phyloP scores from a whole-genome alignment of 768 basidiomycete species.

The Boletales sp. region DNA sequence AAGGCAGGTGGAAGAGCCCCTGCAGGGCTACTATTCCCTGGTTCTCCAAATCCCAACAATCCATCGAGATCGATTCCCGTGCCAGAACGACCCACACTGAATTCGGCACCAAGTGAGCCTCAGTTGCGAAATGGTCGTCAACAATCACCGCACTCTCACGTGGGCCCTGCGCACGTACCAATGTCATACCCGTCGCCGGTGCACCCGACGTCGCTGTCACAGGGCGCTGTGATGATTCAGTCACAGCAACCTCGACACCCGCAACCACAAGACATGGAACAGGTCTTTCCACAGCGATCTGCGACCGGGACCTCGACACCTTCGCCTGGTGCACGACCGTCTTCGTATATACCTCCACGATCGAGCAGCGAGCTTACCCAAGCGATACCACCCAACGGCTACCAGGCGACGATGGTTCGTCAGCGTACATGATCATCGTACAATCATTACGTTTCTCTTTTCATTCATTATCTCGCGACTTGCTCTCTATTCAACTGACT shows the following conservation, averaged over 20 bases:
- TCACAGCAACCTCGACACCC: conserved; percentile 37
- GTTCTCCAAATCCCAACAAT: conserved; percentile 23
- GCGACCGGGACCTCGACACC: conserved; percentile 31
- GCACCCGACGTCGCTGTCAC: conserved; percentile 45
- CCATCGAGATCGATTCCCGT: conserved; percentile 30
- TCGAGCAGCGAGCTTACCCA: conserved; percentile 43
- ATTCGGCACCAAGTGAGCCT: conserved; percentile 36
- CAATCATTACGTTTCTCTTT: background rate
- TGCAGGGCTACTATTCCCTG: conserved; percentile 28
- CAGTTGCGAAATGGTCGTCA: conserved; percentile 37
- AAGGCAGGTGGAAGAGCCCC: conserved; percentile 55
- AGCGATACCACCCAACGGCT: conserved; percentile 39
- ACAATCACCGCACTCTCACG: conserved; percentile 39
- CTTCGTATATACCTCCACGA: conserved; percentile 48
- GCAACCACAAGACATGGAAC: conserved; percentile 44
- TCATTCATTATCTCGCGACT: conserved; percentile 17
- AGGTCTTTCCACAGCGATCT: conserved; percentile 37
- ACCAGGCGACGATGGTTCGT: conserved; percentile 44
- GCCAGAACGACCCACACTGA: conserved; percentile 46
- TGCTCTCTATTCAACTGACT: conserved; percentile 27
- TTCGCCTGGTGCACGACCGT: conserved; percentile 43
- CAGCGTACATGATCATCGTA: conserved; percentile 43
- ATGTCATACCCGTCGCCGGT: conserved; percentile 44
- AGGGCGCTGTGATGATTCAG: conserved; percentile 42
- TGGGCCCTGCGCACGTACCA: conserved; percentile 38